Evolutionary conservation across 2,329 filamentous ascomycete species (phyloP), one percentile per base, ranked within the genome.

Genomic region (Pseudogymnoascus destructans): DNA sequence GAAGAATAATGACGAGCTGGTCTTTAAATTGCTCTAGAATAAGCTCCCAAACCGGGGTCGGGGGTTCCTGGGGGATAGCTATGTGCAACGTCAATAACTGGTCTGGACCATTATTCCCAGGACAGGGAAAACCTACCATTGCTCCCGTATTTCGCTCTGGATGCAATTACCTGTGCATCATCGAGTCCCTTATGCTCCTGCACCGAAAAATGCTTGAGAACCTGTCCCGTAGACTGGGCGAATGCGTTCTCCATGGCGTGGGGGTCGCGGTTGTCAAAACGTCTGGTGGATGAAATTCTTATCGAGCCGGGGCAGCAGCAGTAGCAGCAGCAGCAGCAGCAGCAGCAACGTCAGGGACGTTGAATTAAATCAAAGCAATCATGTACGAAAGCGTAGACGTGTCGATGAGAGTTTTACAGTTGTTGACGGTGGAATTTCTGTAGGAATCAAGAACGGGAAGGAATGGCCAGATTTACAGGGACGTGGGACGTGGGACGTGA

Each of bases 21-120:
- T 98, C 93, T 74, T 98, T 96, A 80, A 98, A 98, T 72, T 98
- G 93, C 74, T 98, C 93, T 60, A 98, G 80, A 59, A 98, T 89
- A 63, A 98, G 84, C 74, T 97, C 82, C 93, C 92, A 98, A 54
- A 98, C 72, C 36, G 93, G 93, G 30, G 93, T 98, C 2, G 93
- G 90, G 58, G 93, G 93, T 64, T 98, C 93, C 75, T 98, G 93
- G 49, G 82, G 80, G 59, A 89, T 77, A 59, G 84, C 84, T 88
- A 62, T 55, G 59, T 58, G 27, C 59, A 63, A 46, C 59, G 60
- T 68, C 62, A 67, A 57, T 30, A 58, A 60, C 58, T 59, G 17
- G 54, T 33, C 40, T 57, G 42, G 27, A 60, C 23, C 42, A 6
- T 46, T 38, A 19, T 27, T 8, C 19, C 15, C 1, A n/a, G 17